phyloP scores from a whole-genome alignment of 75 land plant genomes.

The Picea sitchensis region DNA sequence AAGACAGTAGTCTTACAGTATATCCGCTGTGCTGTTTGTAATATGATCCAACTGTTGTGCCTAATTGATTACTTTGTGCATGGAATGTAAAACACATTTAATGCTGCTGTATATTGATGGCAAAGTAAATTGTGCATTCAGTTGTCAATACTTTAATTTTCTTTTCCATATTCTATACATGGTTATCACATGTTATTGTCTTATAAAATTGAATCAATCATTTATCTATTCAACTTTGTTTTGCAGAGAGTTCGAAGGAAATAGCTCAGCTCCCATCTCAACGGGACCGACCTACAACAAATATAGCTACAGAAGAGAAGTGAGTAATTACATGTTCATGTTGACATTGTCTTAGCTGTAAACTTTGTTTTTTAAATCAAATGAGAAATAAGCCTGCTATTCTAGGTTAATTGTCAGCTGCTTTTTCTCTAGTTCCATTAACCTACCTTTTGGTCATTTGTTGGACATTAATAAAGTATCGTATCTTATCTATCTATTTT shows the following conservation, averaged over 20 bases:
- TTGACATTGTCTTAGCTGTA: not conserved
- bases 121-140: not conserved
- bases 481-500: too few species aligned
- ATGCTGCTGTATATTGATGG: not conserved
- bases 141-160: not conserved
- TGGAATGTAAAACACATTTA: not conserved
- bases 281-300: slow-evolving; percentile 14
- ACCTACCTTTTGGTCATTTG: too few species aligned
- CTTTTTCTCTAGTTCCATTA: too few species aligned
- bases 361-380: not conserved
- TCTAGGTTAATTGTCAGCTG: too few species aligned
- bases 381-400: not conserved
- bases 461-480: too few species aligned
- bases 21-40: not conserved
- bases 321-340: slow-evolving; percentile 2
- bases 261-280: slow-evolving; percentile 7
- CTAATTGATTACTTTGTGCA: not conserved
- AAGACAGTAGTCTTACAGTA: too few species aligned
- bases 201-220: not conserved
- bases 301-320: slow-evolving; percentile 26
- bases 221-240: not conserved
- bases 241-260: slow-evolving; percentile 34
- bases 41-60: not conserved
- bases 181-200: not conserved
- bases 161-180: not conserved